Evolutionary conservation across 257 asterid species (phyloP).

Genomic region (Nicotiana undulata): DNA sequence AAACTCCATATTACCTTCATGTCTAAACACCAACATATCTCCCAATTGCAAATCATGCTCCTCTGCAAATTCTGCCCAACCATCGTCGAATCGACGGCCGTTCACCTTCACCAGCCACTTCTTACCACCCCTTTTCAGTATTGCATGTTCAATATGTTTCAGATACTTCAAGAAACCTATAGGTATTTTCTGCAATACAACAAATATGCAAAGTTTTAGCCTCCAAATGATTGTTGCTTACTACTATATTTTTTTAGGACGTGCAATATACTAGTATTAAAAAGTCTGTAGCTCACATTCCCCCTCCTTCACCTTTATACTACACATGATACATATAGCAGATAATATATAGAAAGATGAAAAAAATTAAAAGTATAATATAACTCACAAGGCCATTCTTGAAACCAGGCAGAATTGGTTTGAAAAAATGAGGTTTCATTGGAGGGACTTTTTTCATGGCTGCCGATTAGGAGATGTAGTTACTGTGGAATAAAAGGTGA

Average conservation of each 20-base stretch:
- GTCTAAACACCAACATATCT: conserved; percentile 10
- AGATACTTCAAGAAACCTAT: conserved; percentile 5
- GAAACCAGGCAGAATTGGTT: conserved; percentile 12
- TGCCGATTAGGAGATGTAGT: background rate
- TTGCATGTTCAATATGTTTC: background rate
- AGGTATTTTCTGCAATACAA: conserved; percentile 9
- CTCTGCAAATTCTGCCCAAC: conserved; percentile 13
- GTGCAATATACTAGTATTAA: too few relatives aligned
- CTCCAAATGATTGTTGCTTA: background rate
- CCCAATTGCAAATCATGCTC: conserved; percentile 14
- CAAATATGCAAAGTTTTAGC: background rate
- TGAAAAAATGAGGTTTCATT: conserved; percentile 17
- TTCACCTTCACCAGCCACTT: conserved; percentile 11
- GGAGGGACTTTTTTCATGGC: background rate
- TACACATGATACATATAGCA: background rate
- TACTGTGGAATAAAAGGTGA: too few relatives aligned
- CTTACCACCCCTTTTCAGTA: conserved; percentile 3
- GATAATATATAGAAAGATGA: background rate
- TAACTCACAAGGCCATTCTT: background rate
- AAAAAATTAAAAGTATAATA: background rate
- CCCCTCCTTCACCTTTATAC: background rate
- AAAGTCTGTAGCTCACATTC: background rate
- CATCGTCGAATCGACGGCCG: background rate
- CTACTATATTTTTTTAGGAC: background rate
- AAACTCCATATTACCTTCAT: conserved; percentile 18